phyloP scores from a whole-genome alignment of 495 filamentous ascomycete species.

The Penicillium antarcticum region DNA sequence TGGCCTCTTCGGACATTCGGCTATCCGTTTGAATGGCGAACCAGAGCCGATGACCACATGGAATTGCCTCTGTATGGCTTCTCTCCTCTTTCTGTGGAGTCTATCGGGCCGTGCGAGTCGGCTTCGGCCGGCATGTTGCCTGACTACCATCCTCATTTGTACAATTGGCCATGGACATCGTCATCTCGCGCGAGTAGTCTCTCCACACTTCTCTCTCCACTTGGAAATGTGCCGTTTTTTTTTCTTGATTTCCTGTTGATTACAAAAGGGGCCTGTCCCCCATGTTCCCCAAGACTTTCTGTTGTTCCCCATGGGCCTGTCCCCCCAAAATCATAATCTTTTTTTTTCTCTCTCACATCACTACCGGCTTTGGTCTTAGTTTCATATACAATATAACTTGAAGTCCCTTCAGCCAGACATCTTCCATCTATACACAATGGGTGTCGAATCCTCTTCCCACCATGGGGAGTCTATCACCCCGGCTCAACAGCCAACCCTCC shows the following conservation, averaged over 20 bases:
- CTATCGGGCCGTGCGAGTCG: constrained; percentile 11
- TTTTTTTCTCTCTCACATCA: not conserved
- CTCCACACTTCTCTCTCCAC: constrained; percentile 24
- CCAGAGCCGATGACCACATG: constrained; percentile 17
- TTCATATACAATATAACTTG: not conserved
- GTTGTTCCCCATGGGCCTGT: constrained; percentile 17
- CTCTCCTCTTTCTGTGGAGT: constrained; percentile 10
- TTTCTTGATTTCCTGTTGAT: not conserved
- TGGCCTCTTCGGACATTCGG: constrained; percentile 12
- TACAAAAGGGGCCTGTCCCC: constrained; percentile 23
- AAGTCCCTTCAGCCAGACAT: not conserved
- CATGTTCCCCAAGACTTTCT: constrained; percentile 1
- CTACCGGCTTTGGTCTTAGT: not conserved
- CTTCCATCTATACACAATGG: constrained; percentile 23
- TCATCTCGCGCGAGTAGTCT: constrained; percentile 10
- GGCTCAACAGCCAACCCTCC: constrained; percentile 19
- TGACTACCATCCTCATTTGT: constrained; percentile 2
- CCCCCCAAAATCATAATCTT: not conserved
- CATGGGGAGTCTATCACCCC: constrained; percentile 40
- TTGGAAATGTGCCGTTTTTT: constrained; percentile 6
- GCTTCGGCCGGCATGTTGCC: constrained; percentile 14
- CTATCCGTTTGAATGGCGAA: constrained; percentile 20
- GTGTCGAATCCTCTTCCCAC: constrained; percentile 29
- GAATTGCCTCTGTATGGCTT: constrained; percentile 19
- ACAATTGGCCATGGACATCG: constrained; percentile 3